These are phyloP conservation scores for Mycena venus DNA, from an alignment of 768 basidiomycete genomes.

Conservation along the genomic window DNA sequence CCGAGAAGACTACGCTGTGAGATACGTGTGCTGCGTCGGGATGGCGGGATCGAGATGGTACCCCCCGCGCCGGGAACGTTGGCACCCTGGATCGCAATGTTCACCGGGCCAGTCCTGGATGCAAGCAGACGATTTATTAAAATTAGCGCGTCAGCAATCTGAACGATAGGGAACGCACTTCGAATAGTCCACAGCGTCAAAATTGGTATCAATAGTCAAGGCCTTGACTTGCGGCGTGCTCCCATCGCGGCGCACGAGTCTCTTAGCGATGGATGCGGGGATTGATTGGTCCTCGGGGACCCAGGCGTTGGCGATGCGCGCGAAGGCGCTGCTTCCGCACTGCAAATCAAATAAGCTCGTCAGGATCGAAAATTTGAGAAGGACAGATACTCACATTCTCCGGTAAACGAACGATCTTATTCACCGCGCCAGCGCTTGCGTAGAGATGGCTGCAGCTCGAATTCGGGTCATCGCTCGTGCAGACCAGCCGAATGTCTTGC, in stretches of 20 bases:
- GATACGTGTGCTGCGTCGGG: background rate
- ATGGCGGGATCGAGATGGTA: background rate
- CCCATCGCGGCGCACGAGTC: constrained; percentile 30
- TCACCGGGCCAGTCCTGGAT: constrained; percentile 15
- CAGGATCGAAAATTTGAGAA: background rate
- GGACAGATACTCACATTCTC: constrained; percentile 41
- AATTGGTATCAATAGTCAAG: constrained; percentile 35
- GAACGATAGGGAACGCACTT: constrained; percentile 13
- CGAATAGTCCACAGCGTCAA: constrained; percentile 28
- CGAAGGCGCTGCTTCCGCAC: constrained; percentile 41
- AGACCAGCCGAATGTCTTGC: constrained; percentile 44
- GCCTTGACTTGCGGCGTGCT: constrained; percentile 31
- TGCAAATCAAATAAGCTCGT: background rate
- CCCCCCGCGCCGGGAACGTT: constrained; percentile 6
- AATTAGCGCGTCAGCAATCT: background rate
- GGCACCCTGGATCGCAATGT: background rate
- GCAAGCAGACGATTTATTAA: background rate
- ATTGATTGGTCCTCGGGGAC: constrained; percentile 35
- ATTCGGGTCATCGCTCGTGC: background rate
- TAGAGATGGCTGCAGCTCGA: constrained; percentile 34
- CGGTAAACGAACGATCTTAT: constrained; percentile 52
- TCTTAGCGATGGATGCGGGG: constrained; percentile 23
- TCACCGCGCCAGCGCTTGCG: constrained; percentile 40
- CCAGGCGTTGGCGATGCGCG: constrained; percentile 36
- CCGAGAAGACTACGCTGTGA: too few relatives aligned